phyloP scores from a whole-genome alignment of 1,139 yeast genomes.

The Nakaseomyces sp. region DNA sequence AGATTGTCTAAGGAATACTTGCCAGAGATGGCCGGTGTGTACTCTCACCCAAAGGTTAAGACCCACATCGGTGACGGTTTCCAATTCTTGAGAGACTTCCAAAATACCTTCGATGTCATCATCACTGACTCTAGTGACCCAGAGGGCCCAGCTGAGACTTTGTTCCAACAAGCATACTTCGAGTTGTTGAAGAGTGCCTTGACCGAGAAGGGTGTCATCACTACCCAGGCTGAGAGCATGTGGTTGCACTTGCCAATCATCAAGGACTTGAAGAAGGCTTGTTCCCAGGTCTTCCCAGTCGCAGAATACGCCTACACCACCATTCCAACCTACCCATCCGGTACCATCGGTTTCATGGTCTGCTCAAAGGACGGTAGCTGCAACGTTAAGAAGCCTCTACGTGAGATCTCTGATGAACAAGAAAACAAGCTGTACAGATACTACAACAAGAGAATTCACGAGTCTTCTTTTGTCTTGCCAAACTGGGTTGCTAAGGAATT shows the following conservation, averaged over 20 bases:
- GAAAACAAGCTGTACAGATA: conserved; percentile 63
- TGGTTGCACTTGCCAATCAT: conserved; percentile 82
- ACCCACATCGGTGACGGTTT: conserved; percentile 88
- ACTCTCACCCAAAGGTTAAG: conserved; percentile 70
- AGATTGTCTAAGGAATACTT: conserved; percentile 71
- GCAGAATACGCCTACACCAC: conserved; percentile 83
- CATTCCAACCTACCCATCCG: conserved; percentile 90
- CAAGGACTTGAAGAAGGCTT: conserved; percentile 63
- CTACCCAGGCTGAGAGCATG: conserved; percentile 86
- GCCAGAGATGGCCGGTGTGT: conserved; percentile 76
- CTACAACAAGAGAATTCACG: conserved; percentile 72
- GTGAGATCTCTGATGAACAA: conserved; percentile 54
- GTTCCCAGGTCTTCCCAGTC: conserved; percentile 73
- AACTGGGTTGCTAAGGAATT: conserved; percentile 60
- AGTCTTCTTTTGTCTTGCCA: conserved; percentile 81
- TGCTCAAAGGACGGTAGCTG: conserved; percentile 66
- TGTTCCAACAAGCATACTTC: conserved; percentile 83
- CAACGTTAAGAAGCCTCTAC: conserved; percentile 56
- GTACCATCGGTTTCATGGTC: conserved; percentile 91
- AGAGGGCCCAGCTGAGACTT: conserved; percentile 89
- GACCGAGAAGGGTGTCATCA: conserved; percentile 78
- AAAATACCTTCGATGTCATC: conserved; percentile 70
- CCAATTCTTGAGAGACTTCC: conserved; percentile 73
- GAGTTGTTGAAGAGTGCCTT: conserved; percentile 69
- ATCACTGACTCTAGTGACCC: conserved; percentile 94